Evolutionary conservation across 352 stramenopile genomes (phyloP), one percentile per base, ranked within the genome.

Genomic region (Pythium phragmiticola): DNA sequence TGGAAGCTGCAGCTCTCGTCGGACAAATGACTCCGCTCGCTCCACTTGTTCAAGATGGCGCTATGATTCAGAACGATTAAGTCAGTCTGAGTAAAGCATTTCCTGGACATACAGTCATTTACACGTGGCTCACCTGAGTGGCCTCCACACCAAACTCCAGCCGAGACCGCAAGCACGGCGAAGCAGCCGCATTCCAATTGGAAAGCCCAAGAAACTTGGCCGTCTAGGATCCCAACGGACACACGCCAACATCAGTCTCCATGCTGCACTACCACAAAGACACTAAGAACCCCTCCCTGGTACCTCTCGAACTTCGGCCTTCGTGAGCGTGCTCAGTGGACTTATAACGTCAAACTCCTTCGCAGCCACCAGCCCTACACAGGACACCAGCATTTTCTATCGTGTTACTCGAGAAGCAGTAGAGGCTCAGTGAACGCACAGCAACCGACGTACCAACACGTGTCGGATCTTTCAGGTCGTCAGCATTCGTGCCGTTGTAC

Each of bases 401-500:
- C 4, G 7, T 4, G n/a, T 23, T 48, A 42, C 34, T 52, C 11
- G 7, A 39, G 34, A 39, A 39, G 11, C 7, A 11, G 34, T 11
- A 21, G 2, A 51, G n/a, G 13, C 17, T 37, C 30, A 14, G 45
- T 11, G 30, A 28, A 23, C 7, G 26, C 26, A 30, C 26, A 30
- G 26, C 68, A 17, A 12, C 23, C 23, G 28, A 21, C 72, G 45
- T 67, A 88, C 78, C 81, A 52, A 90, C 76, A 58, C 97, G 78
- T 0, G 96, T 99, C 11, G 89, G 84, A 73, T 99, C 96, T 47
- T 88, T 66, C 14, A 90, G 77, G 65, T 99, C 97, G 62, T 99
- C 96, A 2, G 85, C 86, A 65, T 99, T 99, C 0, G 97, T 99
- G 54, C 97, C 97, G 71, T 99, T 99, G 84, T 98, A 99, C 9